Percentiles rank a stretch among this genome's conserved stretches.
Evolutionary conservation across 2,329 filamentous ascomycete genomes (phyloP).

Genomic region (Talaromyces sp.): DNA sequence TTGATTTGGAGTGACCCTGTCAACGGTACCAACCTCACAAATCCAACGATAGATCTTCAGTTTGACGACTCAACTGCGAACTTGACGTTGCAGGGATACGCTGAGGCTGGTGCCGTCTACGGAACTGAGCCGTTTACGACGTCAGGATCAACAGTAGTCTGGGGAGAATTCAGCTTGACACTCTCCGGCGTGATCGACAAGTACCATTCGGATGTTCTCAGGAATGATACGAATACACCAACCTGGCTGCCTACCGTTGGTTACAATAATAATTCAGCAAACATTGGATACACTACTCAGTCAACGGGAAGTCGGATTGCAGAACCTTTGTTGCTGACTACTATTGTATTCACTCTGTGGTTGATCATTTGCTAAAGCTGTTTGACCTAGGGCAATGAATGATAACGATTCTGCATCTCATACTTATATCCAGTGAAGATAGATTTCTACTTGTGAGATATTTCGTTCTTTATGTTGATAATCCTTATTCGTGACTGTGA

Average conservation of each 20-base stretch:
- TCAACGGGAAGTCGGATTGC: too few relatives aligned
- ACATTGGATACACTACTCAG: slow-evolving; percentile 17
- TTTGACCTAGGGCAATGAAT: too few relatives aligned
- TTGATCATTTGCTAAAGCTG: too few relatives aligned
- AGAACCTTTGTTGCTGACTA: too few relatives aligned
- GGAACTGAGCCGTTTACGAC: neutral
- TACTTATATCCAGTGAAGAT: too few relatives aligned
- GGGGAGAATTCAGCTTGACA: neutral
- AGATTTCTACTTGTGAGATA: too few relatives aligned
- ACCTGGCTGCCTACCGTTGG: slow-evolving; percentile 21
- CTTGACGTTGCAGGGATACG: slow-evolving; percentile 6
- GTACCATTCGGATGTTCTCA: slow-evolving; percentile 22
- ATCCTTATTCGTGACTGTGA: too few relatives aligned
- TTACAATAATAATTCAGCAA: slow-evolving; percentile 21
- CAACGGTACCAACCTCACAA: neutral
- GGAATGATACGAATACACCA: slow-evolving; percentile 12
- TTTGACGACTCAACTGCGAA: slow-evolving; percentile 5
- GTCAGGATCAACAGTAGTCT: too few relatives aligned
- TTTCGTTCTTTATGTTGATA: too few relatives aligned
- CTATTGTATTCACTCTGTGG: too few relatives aligned
- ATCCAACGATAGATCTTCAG: neutral
- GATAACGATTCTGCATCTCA: too few relatives aligned
- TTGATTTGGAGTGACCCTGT: neutral
- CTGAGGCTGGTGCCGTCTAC: neutral
- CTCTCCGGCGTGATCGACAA: slow-evolving; percentile 8